Evolutionary conservation across 306 rosid species (phyloP), one percentile per base, ranked within the genome.

Genomic region (Gynostemma pentaphyllum): DNA sequence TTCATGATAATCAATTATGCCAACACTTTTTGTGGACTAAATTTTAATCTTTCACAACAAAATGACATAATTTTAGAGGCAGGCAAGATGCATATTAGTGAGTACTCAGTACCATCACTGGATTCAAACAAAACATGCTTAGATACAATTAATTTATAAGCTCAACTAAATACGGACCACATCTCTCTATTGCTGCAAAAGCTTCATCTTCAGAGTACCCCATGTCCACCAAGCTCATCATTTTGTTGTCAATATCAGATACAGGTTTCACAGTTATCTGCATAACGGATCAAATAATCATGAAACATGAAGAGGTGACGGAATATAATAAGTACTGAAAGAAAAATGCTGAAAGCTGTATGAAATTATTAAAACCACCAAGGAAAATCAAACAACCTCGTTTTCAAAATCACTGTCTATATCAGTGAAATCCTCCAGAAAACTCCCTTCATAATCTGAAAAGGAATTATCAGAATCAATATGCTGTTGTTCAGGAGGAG

Each of bases 181-280:
- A 88, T 88, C 99, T 86, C 66, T 88, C 86, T 10, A 88, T 45
- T 41, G 99, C 99, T 27, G 66, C 36, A 45, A 82, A 76, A 70
- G 90, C 97, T 76, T 84, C 99, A 2, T 72, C 75, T 42, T 14
- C 65, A 18, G 78, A 26, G 74, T 70, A 88, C 18, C 99, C 99
- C 99, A 94, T 88, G 16, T 70, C 74, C 65, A 82, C 78, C 69
- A 94, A 80, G 49, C 80, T 1, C 67, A 16, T n/a, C 18, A 82
- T 40, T 32, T 64, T 72, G 45, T 44, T 69, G 62, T 68, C 81
- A 46, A 67, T 68, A 42, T 64, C 78, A 50, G 83, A 78, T 60
- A 48, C 63, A 39, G 81, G 59, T 71, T 69, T 75, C 40, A 48
- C 62, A 13, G 76, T 52, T 67, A 69, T 88, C 99, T 94, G 86